Evolutionary conservation across 2,329 filamentous ascomycete species (phyloP), one percentile per base, ranked within the genome.

Genomic region (Cladosporium austrohemisphaericum): DNA sequence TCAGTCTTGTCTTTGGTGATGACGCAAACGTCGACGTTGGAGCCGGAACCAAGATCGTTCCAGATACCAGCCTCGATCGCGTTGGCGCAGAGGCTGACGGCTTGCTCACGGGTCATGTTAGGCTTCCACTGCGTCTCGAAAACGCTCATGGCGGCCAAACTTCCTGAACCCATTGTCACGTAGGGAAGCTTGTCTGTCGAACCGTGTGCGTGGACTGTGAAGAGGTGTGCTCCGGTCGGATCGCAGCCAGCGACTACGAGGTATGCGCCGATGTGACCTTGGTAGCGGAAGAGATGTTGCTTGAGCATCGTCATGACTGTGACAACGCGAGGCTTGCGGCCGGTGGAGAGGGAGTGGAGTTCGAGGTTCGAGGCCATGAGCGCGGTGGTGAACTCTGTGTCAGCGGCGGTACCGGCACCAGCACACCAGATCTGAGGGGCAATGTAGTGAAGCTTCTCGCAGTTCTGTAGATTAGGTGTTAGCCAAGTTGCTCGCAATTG

Each of bases 271-370:
- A 98, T 95, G 76, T 98, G 81, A 60, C 93, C 93, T 71, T 98
- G 93, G 78, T 98, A 88, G 63, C 88, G 85, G 86, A 98, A 98
- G 55, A 98, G 87, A 71, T 98, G 93, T 76, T 98, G 93, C 79
- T 98, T 98, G 58, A 98, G 85, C 78, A 98, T 85, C 44, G 93
- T 98, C 93, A 98, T 98, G 79, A 91, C 95, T 55, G 93, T 98
- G 60, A 96, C 91, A 61, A 98, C 94, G 68, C 93, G 90, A 53
- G 93, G 92, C 72, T 93, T 90, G 70, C 93, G 92, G 71, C 92
- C 92, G 23, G 93, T 97, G 50, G 90, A 96, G 63, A 98, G 85
- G 49, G 92, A 82, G 77, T 98, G 93, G 54, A 98, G 84, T 77
- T 98, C 93, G 68, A 98, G 86, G 76, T 97, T 93, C 58, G 93